Conservation (phyloP, 2,329 filamentous ascomycete species). For the Zasmidium citrigriseum region DNA sequence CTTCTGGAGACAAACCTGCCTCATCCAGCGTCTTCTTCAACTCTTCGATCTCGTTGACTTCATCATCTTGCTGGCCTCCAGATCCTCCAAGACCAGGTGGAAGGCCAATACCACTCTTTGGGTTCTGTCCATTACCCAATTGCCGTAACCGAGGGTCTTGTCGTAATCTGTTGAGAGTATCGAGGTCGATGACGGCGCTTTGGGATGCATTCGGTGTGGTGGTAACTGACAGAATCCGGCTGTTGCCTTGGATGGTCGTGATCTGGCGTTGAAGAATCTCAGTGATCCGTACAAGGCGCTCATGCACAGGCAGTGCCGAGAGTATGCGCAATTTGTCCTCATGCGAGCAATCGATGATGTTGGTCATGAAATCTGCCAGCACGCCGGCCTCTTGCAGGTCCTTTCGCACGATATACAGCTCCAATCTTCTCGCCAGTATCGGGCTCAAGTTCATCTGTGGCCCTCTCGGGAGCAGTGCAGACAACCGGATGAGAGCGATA, state of each 20-base stretch:
- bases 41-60: constrained; percentile 87
- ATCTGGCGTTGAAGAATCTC: constrained; percentile 83
- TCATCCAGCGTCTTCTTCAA: constrained; percentile 83
- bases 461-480: constrained; percentile 75
- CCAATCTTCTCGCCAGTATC: constrained; percentile 80
- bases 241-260: constrained; percentile 78
- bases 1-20: constrained; percentile 79
- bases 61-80: constrained; percentile 65
- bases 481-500: constrained; percentile 78
- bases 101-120: constrained; percentile 27
- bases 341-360: constrained; percentile 81
- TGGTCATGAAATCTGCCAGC: constrained; percentile 95
- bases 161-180: constrained; percentile 45
- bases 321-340: constrained; percentile 90
- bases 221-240: constrained; percentile 79
- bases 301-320: constrained; percentile 75
- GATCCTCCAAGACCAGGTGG: constrained; percentile 33
- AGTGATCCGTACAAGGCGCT: constrained; percentile 77
- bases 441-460: constrained; percentile 71
- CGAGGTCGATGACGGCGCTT: constrained; percentile 43
- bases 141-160: constrained; percentile 44
- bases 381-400: constrained; percentile 78
- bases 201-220: constrained; percentile 52
- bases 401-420: constrained; percentile 83
- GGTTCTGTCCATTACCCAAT: constrained; percentile 33